A percentile compares a stretch with the other conserved stretches of the same genome.
Evolutionary conservation across 192 early-diverging fungal genomes (phyloP).

Genomic region (Dissophora ornata): DNA sequence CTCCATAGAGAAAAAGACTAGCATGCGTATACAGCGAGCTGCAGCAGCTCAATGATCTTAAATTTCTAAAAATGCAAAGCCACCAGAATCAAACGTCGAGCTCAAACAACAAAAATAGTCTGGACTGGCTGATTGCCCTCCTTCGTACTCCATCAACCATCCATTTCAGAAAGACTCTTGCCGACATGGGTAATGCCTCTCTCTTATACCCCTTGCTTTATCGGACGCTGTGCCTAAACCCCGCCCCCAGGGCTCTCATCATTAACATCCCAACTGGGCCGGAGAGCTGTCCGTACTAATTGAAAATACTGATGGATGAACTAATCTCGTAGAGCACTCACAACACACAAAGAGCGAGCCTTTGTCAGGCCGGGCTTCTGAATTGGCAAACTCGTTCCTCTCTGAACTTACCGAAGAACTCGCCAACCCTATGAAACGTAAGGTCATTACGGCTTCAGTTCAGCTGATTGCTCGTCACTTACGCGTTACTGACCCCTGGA

Average conservation of each 20-base stretch:
- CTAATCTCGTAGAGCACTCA: constrained; percentile 21
- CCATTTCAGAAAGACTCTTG: neutral
- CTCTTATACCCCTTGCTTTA: no score
- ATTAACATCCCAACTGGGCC: no score
- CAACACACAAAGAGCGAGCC: constrained; percentile 40
- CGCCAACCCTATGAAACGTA: constrained; percentile 35
- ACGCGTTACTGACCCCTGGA: no score
- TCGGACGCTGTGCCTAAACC: neutral
- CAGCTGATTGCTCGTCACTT: no score
- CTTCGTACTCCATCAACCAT: constrained; percentile 1
- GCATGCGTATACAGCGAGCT: neutral
- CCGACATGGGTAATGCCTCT: constrained; percentile 18
- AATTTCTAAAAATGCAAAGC: no score
- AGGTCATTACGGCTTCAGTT: neutral
- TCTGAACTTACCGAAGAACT: constrained; percentile 43
- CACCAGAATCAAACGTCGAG: no score
- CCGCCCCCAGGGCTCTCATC: no score
- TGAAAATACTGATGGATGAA: neutral
- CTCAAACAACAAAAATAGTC: no score
- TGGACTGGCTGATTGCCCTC: no score
- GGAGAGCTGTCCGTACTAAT: no score
- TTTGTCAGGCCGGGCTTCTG: constrained; percentile 45
- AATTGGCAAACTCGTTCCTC: constrained; percentile 48
- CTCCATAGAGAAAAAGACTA: neutral
- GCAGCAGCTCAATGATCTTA: no score